Base-by-base conservation (phyloP, 805 yeast genomes). In the Teunomyces pallodes region DNA sequence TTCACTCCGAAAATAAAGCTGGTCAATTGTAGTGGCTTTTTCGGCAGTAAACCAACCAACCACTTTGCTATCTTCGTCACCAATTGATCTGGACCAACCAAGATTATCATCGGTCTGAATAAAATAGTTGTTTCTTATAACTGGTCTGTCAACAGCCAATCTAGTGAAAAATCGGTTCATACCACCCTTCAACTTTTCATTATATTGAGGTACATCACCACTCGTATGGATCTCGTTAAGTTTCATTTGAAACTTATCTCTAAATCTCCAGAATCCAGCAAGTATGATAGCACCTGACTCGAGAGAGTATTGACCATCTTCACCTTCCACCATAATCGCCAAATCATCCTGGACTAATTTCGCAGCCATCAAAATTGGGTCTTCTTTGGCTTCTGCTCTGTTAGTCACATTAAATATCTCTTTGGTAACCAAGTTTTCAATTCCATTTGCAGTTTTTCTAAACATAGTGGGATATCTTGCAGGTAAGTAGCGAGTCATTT, bases 201-300 rank as follows among this genome's bases (percentile, higher is more conserved):
- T 71, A 57, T 77, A 84, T 57, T 83, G 80, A 9, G 89, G 89
- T 33, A 84, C 89, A 55, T 82, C 85, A 26, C 87, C 89, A 39
- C 78, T 67, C 8, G 84, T 80, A 60, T 84, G 90, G 51, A 84
- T 83, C 20, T 72, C 74, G 35, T 76, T 67, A 39, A 84, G 64
- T 13, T 86, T 82, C 64, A 77, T 64, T 47, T 80, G 74, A 29
- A 77, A 58, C 60, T 84, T 84, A 57, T 84, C 89, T 46, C 66
- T 73, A 36, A 84, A 72, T 58, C 87, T 71, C 89, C 89, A 84
- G 62, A 83, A 84, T 0, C 85, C 89, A 3, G 90, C 84, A 41
- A 84, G 70, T 57, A 81, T 68, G 43, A 84, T 80, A 4, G 85
- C 79, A 2, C 87, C 90, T 27, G 80, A 83, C 55, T 76, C 78